A percentile compares a stretch with the other conserved stretches of the same genome.
Conservation (phyloP, 768 basidiomycete species). For the Trametes maxima region DNA sequence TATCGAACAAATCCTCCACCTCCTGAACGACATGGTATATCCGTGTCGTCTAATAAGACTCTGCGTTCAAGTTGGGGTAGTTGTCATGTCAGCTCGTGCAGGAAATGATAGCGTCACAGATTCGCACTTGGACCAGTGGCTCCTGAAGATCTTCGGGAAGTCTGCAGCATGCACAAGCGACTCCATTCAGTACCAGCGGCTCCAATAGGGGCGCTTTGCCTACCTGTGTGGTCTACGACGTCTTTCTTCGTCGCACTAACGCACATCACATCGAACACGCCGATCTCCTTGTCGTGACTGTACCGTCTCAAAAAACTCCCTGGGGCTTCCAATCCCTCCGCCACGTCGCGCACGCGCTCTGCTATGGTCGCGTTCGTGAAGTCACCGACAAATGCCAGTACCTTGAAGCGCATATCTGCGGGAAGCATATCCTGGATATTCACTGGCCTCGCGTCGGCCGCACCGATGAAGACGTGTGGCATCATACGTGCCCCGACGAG, state of each 20-base stretch:
- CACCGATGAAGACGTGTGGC: slow-evolving; percentile 48
- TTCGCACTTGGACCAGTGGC: slow-evolving; percentile 62
- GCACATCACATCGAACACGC: slow-evolving; percentile 19
- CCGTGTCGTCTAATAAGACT: slow-evolving; percentile 60
- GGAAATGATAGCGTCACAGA: background rate
- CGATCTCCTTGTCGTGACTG: slow-evolving; percentile 29
- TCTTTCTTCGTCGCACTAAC: slow-evolving; percentile 9
- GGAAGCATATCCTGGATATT: slow-evolving; percentile 54
- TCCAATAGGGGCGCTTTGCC: background rate
- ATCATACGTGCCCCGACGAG: slow-evolving; percentile 51
- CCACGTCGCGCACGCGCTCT: slow-evolving; percentile 22
- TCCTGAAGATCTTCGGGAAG: slow-evolving; percentile 47
- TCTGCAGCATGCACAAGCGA: slow-evolving; percentile 24
- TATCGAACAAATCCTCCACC: slow-evolving; percentile 60
- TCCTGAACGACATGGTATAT: slow-evolving; percentile 45
- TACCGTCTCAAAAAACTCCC: slow-evolving; percentile 24
- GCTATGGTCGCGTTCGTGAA: slow-evolving; percentile 25
- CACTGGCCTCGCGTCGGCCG: slow-evolving; percentile 46
- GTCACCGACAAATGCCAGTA: slow-evolving; percentile 51
- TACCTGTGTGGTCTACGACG: slow-evolving; percentile 21
- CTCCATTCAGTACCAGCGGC: no score
- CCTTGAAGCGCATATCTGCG: slow-evolving; percentile 50
- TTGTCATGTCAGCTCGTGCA: background rate
- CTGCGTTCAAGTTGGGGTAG: slow-evolving; percentile 39
- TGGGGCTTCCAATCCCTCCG: slow-evolving; percentile 17